These are phyloP conservation scores for Starmera pachycereana DNA, from an alignment of 805 yeast genomes.

Conservation along the genomic window DNA sequence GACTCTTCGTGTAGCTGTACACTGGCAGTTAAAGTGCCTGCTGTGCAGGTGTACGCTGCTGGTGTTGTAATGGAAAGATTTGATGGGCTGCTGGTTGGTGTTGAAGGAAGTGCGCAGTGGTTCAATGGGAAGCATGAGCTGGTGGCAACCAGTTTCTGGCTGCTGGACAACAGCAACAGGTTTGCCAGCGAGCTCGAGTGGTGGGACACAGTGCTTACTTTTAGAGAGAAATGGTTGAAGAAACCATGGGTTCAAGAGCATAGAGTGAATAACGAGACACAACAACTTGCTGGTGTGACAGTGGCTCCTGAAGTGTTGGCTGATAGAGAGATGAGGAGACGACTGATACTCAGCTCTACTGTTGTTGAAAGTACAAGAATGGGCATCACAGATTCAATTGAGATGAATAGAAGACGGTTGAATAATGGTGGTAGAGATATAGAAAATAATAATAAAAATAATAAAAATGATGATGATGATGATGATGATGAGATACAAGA, in stretches of 20 bases:
- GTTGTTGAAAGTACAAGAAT: constrained; percentile 4
- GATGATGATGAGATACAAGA: not conserved
- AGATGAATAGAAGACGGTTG: not conserved
- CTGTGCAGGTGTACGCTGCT: no score
- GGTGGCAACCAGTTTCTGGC: not conserved
- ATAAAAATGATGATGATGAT: no score
- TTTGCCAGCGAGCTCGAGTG: not conserved
- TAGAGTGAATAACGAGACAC: not conserved
- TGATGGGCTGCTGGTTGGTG: no score
- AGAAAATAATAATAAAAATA: no score
- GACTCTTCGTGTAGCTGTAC: no score
- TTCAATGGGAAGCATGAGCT: not conserved
- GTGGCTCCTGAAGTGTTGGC: no score
- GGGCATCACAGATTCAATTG: not conserved
- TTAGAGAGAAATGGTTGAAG: not conserved
- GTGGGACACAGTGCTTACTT: not conserved
- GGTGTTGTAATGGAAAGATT: no score
- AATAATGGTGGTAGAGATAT: not conserved
- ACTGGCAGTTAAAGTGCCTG: no score
- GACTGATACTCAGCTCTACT: constrained; percentile 8
- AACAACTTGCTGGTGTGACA: not conserved
- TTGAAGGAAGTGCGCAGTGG: not conserved
- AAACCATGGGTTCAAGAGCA: not conserved
- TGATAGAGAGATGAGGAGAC: no score
- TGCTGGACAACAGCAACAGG: not conserved